Evolutionary conservation across 2,329 filamentous ascomycete genomes (phyloP), one percentile per base, ranked within the genome.

Genomic region (Penicillium expansum): DNA sequence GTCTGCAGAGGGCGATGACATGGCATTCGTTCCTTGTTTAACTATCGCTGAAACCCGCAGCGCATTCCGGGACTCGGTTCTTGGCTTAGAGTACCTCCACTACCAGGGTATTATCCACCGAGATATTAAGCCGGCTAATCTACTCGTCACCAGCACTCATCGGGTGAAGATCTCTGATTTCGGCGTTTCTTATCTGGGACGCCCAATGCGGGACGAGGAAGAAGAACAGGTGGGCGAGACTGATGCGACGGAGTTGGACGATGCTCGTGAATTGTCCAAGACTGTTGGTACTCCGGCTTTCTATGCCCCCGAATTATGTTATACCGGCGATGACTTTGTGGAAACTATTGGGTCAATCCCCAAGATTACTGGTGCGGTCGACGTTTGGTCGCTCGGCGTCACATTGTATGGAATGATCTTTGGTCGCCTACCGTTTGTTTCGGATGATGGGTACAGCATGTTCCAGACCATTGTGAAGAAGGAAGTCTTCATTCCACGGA

Each of bases 101-200:
- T 93, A 91, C 66, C 88, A 92, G 70, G 90, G 90, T 16, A 90
- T 93, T 43, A 89, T 92, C 27, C 90, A 93, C 68, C 85, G 90
- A 48, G 90, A 93, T 68, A 92, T 93, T 73, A 93, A 92, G 70
- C 90, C 90, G 1, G 92, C 93, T 37, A 97, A 97, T 71, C 82
- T 99, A 7, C 81, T 99, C 7, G 92, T 93, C 79, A 95, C 91
- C 49, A 86, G 80, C 66, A 88, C 92, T 62, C 87, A 92, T 65
- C 86, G 88, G 14, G 91, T 97, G 69, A 99, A 99, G 80, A 99
- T 99, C 59, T 97, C 94, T 5, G 94, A 99, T 70, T 99, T 99
- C 77, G 94, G 94, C 32, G 94, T 99, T 1, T 99, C 94, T 1
- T 99, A 97, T 74, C 91, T 99, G 61, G 94, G 94, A 29, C 86